Conservation (phyloP, 495 filamentous ascomycete genomes). For the Tuber borchii region DNA sequence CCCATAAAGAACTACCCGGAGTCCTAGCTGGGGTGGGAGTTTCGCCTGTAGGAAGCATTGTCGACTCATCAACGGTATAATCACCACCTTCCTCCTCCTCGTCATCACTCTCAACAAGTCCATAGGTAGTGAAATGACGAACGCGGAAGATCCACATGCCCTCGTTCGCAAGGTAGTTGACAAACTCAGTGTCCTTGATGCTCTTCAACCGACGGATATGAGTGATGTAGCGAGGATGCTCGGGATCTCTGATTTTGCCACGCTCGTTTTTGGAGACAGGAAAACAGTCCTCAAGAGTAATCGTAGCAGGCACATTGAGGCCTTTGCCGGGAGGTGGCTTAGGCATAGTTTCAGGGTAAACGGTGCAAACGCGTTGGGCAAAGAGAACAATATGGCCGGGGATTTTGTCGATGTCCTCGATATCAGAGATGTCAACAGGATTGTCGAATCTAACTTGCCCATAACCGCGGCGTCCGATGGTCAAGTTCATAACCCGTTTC, state of each 20-base stretch:
- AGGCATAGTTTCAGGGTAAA: conserved; percentile 65
- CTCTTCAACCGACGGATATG: conserved; percentile 75
- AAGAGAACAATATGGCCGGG: conserved; percentile 67
- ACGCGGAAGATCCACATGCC: conserved; percentile 89
- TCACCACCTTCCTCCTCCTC: conserved; percentile 56
- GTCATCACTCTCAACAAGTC: conserved; percentile 78
- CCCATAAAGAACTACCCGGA: conserved; percentile 28
- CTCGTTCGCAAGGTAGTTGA: conserved; percentile 65
- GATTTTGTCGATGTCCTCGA: conserved; percentile 64
- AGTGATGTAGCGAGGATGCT: conserved; percentile 58
- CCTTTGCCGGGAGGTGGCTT: conserved; percentile 80
- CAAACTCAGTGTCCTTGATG: conserved; percentile 71
- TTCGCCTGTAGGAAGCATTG: conserved; percentile 20
- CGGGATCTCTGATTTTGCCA: conserved; percentile 43
- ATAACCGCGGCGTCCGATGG: conserved; percentile 70
- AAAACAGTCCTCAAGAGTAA: conserved; percentile 83
- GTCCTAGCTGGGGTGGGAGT: conserved; percentile 27
- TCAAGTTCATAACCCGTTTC: conserved; percentile 62
- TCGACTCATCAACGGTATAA: conserved; percentile 47
- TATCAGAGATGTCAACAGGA: conserved; percentile 68
- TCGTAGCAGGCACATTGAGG: conserved; percentile 80
- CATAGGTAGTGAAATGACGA: conserved; percentile 92
- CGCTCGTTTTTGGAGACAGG: conserved; percentile 62
- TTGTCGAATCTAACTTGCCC: conserved; percentile 74
- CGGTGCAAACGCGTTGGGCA: conserved; percentile 66